Evolutionary conservation across 2,329 filamentous ascomycete species (phyloP).

Genomic region (Aureobasidium musti): DNA sequence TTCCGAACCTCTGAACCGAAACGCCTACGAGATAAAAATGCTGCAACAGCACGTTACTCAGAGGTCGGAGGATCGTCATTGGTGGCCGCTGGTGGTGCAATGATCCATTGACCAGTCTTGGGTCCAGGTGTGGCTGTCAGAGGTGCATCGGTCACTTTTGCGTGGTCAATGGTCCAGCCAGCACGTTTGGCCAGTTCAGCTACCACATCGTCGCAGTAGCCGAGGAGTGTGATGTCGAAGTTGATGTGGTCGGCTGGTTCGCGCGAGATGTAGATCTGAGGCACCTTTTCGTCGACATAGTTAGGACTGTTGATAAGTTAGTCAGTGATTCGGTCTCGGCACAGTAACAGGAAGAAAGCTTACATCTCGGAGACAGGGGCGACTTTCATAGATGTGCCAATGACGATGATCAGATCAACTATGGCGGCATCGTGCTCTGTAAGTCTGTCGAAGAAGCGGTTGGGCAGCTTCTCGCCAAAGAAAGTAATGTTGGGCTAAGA

Average conservation of each 20-base stretch:
- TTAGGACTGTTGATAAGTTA: constrained; percentile 33
- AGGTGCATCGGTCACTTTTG: neutral
- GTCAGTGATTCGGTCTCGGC: neutral
- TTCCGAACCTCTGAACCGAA: neutral
- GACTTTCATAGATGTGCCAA: constrained; percentile 94
- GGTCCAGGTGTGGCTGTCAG: neutral
- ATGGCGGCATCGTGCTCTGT: constrained; percentile 76
- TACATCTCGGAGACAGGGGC: constrained; percentile 89
- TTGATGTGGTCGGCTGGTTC: constrained; percentile 82
- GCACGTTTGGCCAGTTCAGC: constrained; percentile 79
- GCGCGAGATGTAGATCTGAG: constrained; percentile 42
- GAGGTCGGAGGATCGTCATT: neutral
- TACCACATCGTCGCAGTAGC: constrained; percentile 89
- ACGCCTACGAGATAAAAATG: neutral
- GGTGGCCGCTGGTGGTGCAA: neutral
- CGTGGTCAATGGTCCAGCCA: constrained; percentile 66
- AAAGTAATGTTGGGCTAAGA: constrained; percentile 89
- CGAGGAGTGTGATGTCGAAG: constrained; percentile 95
- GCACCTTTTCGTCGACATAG: constrained; percentile 38
- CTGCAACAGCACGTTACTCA: neutral
- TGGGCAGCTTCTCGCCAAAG: constrained; percentile 87
- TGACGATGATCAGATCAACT: constrained; percentile 90
- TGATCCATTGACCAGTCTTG: constrained; percentile 12
- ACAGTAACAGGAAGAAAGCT: neutral
- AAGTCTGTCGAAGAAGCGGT: constrained; percentile 77